Conservation (phyloP, 2,329 filamentous ascomycete species). For the Hypoxylon sp. region DNA sequence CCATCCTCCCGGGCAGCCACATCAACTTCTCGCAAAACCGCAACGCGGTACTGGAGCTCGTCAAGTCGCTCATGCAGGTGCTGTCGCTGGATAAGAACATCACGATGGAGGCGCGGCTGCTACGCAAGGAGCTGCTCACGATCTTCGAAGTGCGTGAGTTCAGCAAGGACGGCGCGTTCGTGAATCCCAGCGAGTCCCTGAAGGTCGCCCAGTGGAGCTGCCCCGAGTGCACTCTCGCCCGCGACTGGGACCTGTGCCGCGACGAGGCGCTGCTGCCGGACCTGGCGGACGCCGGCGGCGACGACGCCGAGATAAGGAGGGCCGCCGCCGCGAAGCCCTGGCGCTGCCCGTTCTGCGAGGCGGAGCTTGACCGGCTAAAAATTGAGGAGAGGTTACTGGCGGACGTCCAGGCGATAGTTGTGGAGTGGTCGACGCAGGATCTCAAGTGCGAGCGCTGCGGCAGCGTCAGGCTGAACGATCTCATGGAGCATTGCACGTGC, state of each 20-base stretch:
- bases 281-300: constrained; percentile 38
- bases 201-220: constrained; percentile 83
- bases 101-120: constrained; percentile 84
- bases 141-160: constrained; percentile 97
- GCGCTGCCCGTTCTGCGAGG: constrained; percentile 81
- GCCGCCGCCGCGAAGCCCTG: constrained; percentile 64
- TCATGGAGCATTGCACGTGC: constrained; percentile 96
- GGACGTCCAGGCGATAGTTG: constrained; percentile 77
- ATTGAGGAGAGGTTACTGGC: constrained; percentile 87
- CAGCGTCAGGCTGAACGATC: constrained; percentile 86
- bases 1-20: constrained; percentile 79
- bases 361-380: constrained; percentile 79
- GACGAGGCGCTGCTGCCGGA: constrained; percentile 83
- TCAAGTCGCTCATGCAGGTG: constrained; percentile 94
- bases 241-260: constrained; percentile 91
- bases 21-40: constrained; percentile 59
- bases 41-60: constrained; percentile 88
- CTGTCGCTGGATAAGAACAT: constrained; percentile 91
- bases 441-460: constrained; percentile 79
- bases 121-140: constrained; percentile 88
- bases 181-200: constrained; percentile 83
- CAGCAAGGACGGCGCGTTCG: constrained; percentile 85
- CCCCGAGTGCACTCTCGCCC: constrained; percentile 87
- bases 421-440: constrained; percentile 91
- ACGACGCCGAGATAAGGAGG: constrained; percentile 34